Evolutionary conservation across 2,329 filamentous ascomycete species (phyloP), one percentile per base, ranked within the genome.

Genomic region (Arthroderma sp.): DNA sequence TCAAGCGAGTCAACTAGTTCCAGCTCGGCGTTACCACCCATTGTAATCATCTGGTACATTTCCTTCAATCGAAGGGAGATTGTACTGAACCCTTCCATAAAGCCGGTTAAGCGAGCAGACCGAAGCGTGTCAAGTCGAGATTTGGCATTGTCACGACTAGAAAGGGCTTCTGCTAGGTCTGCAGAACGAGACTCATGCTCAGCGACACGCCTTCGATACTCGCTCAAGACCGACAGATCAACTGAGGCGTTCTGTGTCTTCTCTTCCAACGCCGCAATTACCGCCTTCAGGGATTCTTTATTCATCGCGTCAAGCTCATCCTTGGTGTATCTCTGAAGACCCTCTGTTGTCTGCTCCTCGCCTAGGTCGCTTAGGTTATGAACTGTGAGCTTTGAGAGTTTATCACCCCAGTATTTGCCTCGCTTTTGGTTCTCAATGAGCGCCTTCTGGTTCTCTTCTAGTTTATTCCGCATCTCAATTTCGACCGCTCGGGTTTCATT

Each of bases 11-110:
- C 91, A 36, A 98, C 91, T 27, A 98, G 79, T 64, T 98, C 93
- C 8, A 98, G 77, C 67, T 98, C 91, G 0, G 91, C 91, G 57
- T 98, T 98, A 45, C 91, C 91, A 49, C 91, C 91, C 87, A 98
- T 96, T 22, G 91, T 98, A 62, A 98, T 98, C 88, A 98, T 95
- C 62, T 98, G 91, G 68, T 98, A 98, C 91, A 98, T 98, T 60
- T 98, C 91, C 70, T 98, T 98, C 38, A 98, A 73, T 1, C 89
- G 83, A 27, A 95, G 73, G 1, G 89, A 96, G 63, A 98, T 98
- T 50, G 79, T 83, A 57, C 82, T 83, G 69, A 98, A 96, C 34
- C 93, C 91, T 60, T 93, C 86, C 88, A 96, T 96, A 74, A 98
- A 98, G 32, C 91, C 89, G 55, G 95, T 89, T 5, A 96, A 73